Evolutionary conservation across 495 filamentous ascomycete genomes (phyloP).

Genomic region (Haplographium delicatum): DNA sequence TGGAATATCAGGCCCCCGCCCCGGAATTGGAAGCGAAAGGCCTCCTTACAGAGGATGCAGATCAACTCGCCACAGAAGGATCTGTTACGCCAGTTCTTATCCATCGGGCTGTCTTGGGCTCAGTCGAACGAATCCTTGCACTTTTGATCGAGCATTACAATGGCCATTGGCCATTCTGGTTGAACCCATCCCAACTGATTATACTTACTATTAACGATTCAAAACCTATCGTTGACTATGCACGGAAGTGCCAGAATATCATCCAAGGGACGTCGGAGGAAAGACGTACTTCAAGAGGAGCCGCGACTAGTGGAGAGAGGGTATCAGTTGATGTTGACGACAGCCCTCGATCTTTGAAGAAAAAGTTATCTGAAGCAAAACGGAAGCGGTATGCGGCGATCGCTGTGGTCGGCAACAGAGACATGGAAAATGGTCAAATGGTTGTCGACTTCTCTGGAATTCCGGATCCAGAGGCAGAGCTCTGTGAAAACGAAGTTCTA

Average conservation of each 20-base stretch:
- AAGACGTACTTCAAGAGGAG: conserved; percentile 7
- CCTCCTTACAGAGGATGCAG: conserved; percentile 36
- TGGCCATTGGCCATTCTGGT: conserved; percentile 86
- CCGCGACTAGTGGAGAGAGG: conserved; percentile 27
- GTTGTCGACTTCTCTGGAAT: conserved; percentile 22
- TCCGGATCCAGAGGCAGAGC: neutral
- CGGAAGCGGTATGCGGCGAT: conserved; percentile 69
- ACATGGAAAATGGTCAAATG: conserved; percentile 24
- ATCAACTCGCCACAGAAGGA: conserved; percentile 40
- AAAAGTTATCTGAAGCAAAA: conserved; percentile 70
- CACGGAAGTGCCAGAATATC: conserved; percentile 40
- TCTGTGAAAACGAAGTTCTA: neutral
- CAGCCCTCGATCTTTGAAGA: conserved; percentile 51
- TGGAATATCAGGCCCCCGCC: conserved; percentile 74
- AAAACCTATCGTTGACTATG: conserved; percentile 51
- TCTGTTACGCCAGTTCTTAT: conserved; percentile 74
- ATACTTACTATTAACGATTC: conserved; percentile 71
- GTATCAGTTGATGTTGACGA: conserved; percentile 70
- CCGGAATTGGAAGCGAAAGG: conserved; percentile 59
- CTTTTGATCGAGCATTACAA: conserved; percentile 80
- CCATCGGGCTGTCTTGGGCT: conserved; percentile 84
- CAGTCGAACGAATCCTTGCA: conserved; percentile 81
- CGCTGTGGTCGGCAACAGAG: conserved; percentile 63
- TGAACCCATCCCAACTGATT: conserved; percentile 76
- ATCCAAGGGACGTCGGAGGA: conserved; percentile 21